phyloP scores from a whole-genome alignment of 768 basidiomycete species.

The Phallus indusiatus region DNA sequence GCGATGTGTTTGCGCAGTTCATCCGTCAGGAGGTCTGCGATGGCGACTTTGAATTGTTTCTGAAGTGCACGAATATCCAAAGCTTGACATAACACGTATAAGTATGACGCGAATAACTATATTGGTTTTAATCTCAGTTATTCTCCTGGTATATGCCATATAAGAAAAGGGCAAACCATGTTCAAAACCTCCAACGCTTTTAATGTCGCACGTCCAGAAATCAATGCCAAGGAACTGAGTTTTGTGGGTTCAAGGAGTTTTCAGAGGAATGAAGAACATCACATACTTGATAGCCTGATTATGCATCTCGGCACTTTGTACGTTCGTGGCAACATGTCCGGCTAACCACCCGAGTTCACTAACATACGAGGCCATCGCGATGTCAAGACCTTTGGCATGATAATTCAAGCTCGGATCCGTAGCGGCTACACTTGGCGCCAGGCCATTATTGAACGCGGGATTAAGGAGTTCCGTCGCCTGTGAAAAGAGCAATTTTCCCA shows the following conservation, averaged over 20 bases:
- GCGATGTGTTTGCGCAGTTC: constrained; percentile 38
- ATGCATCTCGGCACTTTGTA: constrained; percentile 86
- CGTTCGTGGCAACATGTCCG: constrained; percentile 75
- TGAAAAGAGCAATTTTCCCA: constrained; percentile 61
- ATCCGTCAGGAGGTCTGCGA: constrained; percentile 39
- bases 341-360: constrained; percentile 76
- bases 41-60: constrained; percentile 45
- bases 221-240: constrained; percentile 66
- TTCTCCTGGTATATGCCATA: not conserved
- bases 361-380: constrained; percentile 73
- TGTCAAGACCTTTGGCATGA: constrained; percentile 77
- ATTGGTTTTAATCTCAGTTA: not conserved
- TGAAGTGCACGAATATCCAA: constrained; percentile 75
- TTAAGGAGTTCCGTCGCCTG: constrained; percentile 68
- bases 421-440: constrained; percentile 71
- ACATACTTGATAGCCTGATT: constrained; percentile 86
- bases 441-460: constrained; percentile 71
- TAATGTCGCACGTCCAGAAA: constrained; percentile 74
- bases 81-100: constrained; percentile 78
- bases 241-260: too few species aligned
- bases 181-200: constrained; percentile 71
- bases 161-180: constrained; percentile 21
- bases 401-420: constrained; percentile 78
- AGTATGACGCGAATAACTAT: constrained; percentile 55
- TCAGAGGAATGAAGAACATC: too few species aligned